Conservation (phyloP, 805 yeast species). For the Hagleromyces aurorensis region DNA sequence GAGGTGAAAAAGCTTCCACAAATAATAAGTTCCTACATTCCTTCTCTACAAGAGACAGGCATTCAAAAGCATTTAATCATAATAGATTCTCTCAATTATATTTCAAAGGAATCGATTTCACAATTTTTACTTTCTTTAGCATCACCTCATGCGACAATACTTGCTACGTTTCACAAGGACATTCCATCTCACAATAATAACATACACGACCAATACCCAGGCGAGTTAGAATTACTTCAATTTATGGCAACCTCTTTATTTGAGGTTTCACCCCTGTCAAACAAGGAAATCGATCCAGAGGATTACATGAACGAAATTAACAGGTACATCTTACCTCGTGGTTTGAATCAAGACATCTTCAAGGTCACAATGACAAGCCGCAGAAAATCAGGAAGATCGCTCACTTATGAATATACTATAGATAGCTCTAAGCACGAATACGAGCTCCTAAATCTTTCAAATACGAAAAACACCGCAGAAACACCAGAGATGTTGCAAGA, state of each 20-base stretch:
- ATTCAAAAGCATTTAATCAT: constrained; percentile 39
- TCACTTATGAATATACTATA: constrained; percentile 46
- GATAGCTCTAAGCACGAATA: constrained; percentile 42
- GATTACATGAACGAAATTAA: constrained; percentile 35
- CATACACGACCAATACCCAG: constrained; percentile 42
- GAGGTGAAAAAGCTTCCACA: constrained; percentile 14
- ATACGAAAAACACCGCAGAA: constrained; percentile 28
- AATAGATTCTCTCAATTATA: constrained; percentile 62
- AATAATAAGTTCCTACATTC: constrained; percentile 17
- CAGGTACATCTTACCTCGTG: constrained; percentile 42
- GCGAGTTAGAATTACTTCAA: constrained; percentile 41
- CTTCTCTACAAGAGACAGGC: constrained; percentile 12
- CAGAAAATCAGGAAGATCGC: constrained; percentile 78
- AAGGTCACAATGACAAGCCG: constrained; percentile 52
- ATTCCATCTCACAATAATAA: constrained; percentile 30
- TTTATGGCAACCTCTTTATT: constrained; percentile 73
- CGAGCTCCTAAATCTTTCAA: constrained; percentile 23
- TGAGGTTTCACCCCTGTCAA: constrained; percentile 43
- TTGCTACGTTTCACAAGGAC: constrained; percentile 43
- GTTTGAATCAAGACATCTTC: constrained; percentile 42
- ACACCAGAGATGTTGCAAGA: constrained; percentile 54
- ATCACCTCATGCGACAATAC: constrained; percentile 38
- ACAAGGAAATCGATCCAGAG: constrained; percentile 37
- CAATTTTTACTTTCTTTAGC: constrained; percentile 43
- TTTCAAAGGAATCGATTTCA: constrained; percentile 40